Percentiles rank a stretch among this genome's conserved stretches.
These are phyloP conservation scores for Lactifluus hygrophoroides DNA, from an alignment of 768 basidiomycete genomes.

Conservation along the genomic window DNA sequence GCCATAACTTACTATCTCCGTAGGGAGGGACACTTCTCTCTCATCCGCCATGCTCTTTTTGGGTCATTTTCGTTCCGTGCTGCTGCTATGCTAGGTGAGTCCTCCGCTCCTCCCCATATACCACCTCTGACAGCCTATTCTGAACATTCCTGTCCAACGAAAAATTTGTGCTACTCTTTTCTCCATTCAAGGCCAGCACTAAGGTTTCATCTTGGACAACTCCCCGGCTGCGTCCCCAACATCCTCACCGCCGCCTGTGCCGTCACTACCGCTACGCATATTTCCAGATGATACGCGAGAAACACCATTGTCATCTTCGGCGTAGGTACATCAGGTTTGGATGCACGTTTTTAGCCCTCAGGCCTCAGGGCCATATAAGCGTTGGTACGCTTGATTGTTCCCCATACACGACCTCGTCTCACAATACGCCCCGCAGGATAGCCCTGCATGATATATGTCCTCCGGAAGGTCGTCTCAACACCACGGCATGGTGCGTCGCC, in stretches of 20 bases:
- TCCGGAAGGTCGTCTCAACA: constrained; percentile 52
- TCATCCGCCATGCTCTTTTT: constrained; percentile 77
- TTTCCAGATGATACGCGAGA: constrained; percentile 27
- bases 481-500: constrained; percentile 46
- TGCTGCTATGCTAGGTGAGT: constrained; percentile 75
- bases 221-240: constrained; percentile 15
- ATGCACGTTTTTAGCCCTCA: constrained; percentile 70
- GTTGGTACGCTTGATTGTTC: constrained; percentile 39
- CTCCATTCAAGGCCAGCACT: constrained; percentile 15
- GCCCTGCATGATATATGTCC: constrained; percentile 53
- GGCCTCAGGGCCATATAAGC: constrained; percentile 66
- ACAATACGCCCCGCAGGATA: neutral
- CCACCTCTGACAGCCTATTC: constrained; percentile 28
- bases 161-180: constrained; percentile 24
- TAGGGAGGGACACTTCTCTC: constrained; percentile 53
- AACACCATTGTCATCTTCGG: constrained; percentile 52
- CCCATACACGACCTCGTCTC: neutral
- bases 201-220: constrained; percentile 21
- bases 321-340: constrained; percentile 54
- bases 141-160: constrained; percentile 39
- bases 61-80: constrained; percentile 78
- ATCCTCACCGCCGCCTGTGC: constrained; percentile 21
- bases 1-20: neutral
- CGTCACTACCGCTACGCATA: constrained; percentile 1
- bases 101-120: neutral